Percentiles rank a stretch among this genome's conserved stretches.
phyloP scores from a whole-genome alignment of 2,329 filamentous ascomycete species.

The Talaromyces sp. region DNA sequence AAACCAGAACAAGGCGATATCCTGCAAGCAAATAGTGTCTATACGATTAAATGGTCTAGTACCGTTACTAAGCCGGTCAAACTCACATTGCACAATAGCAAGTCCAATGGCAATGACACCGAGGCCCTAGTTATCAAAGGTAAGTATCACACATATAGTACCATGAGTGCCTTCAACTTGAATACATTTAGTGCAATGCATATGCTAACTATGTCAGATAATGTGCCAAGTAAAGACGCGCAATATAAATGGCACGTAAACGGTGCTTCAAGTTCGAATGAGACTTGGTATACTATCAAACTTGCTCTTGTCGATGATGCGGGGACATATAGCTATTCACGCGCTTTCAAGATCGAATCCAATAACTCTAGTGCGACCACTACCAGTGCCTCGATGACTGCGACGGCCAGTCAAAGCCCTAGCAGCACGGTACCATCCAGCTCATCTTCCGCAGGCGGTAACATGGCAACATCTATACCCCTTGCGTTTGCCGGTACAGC shows the following conservation, averaged over 20 bases:
- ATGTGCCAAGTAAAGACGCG: no score
- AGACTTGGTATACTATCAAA: neutral
- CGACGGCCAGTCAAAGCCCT: neutral
- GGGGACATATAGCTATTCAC: neutral
- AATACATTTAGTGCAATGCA: no score
- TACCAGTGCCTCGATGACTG: neutral
- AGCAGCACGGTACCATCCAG: neutral
- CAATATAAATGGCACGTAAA: neutral
- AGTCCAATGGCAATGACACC: neutral
- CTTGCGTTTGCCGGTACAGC: neutral
- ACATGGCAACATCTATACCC: neutral
- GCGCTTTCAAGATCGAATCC: neutral
- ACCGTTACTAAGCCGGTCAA: neutral
- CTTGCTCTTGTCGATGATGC: neutral
- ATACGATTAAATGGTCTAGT: neutral
- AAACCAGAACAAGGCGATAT: neutral
- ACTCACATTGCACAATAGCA: neutral
- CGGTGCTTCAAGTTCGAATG: neutral
- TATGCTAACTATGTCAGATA: no score
- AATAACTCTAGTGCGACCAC: neutral
- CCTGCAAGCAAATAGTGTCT: neutral
- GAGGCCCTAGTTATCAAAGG: no score
- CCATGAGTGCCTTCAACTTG: no score
- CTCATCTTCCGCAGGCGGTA: neutral
- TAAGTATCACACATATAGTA: no score